Evolutionary conservation across 2,329 filamentous ascomycete species (phyloP), one percentile per base, ranked within the genome.

Genomic region (Microthyrium microscopicum): DNA sequence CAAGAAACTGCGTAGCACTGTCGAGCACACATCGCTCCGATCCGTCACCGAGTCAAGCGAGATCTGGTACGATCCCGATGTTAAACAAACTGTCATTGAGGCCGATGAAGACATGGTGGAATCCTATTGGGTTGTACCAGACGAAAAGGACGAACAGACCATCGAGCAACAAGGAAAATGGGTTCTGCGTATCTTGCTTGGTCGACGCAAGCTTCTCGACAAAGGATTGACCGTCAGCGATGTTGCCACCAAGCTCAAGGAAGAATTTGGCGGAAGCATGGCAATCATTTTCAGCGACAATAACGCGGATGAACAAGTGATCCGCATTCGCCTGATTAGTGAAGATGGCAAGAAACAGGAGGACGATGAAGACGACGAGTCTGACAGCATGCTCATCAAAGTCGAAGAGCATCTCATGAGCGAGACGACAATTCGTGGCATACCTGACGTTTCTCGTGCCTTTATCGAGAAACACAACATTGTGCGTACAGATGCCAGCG

Each of bases 231-330:
- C 73, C 21, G 85, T 98, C 38, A 78, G 89, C 40, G 84, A 98
- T 47, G 87, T 98, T 40, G 87, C 87, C 20, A 63, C 69, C 40
- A 79, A 75, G 49, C 89, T 98, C 59, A 93, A 91, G 62, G 73
- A 85, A 42, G 77, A 84, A 34, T 98, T 92, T 51, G 68, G 73
- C 15, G 73, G 68, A 40, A 84, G 93, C 54, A 62, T 95, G 45
- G 83, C 83, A 11, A 76, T 98, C 43, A 85, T 98, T 39, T 93
- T 92, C 65, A 93, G 84, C 57, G 89, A 98, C 56, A 89, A 94
- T 64, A 98, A 98, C 54, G 85, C 87, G 7, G 85, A 94, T 42
- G 76, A 91, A 52, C 84, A 91, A 53, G 78, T 95, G 29, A 83
- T 98, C 45, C 89, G 89, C 53, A 78, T 94, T 42, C 80, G 89